These are phyloP conservation scores for Zea luxurians DNA, from an alignment of 176 grass and related monocot genomes.

Conservation along the genomic window DNA sequence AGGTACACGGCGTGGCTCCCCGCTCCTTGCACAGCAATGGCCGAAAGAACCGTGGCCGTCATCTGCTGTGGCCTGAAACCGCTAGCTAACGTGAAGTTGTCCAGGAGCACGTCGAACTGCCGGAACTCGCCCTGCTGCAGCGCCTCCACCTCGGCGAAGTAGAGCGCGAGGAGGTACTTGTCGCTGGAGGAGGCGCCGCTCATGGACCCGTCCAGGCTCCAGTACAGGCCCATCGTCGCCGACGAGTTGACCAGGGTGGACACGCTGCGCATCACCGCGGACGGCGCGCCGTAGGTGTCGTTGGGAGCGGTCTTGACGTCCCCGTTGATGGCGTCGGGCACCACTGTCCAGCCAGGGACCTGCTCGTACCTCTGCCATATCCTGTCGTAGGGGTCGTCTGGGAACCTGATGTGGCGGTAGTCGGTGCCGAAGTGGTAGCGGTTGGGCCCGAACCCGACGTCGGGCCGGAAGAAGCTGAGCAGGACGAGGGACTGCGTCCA, in stretches of 20 bases:
- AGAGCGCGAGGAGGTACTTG: not conserved
- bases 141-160: slow-evolving; percentile 32
- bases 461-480: no score
- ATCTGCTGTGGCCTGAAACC: slow-evolving; percentile 29
- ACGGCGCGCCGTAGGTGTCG: slow-evolving; percentile 29
- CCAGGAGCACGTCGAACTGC: slow-evolving; percentile 39
- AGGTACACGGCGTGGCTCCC: not conserved
- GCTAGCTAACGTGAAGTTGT: slow-evolving; percentile 1
- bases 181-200: not conserved
- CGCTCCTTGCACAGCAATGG: not conserved
- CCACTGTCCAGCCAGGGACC: not conserved
- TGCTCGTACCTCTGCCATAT: slow-evolving; percentile 29
- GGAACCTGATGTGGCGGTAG: not conserved
- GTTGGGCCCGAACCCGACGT: no score
- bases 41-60: not conserved
- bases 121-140: not conserved
- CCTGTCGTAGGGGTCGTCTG: slow-evolving; percentile 39
- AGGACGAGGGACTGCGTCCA: no score
- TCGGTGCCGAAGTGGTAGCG: no score
- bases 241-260: not conserved
- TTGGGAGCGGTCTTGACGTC: not conserved
- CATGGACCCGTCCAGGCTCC: not conserved
- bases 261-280: slow-evolving; percentile 38
- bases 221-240: not conserved
- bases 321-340: not conserved